Evolutionary conservation across 2,329 filamentous ascomycete genomes (phyloP).

Genomic region (Exophiala dermatitidis): DNA sequence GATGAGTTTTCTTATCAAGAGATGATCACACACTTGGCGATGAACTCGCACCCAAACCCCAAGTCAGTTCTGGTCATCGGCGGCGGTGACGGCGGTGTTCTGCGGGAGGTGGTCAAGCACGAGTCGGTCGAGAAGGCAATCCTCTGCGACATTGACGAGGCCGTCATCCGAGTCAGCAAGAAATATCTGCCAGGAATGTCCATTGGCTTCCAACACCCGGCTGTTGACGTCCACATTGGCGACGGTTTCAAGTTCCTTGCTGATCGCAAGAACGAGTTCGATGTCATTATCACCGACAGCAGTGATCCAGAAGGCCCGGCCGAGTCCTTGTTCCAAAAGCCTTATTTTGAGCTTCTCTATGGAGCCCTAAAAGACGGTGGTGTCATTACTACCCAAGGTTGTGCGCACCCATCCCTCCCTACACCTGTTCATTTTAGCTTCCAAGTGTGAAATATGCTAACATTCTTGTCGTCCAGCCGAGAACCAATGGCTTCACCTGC

Average conservation of each 20-base stretch:
- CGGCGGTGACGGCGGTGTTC: constrained; percentile 92
- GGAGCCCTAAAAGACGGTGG: constrained; percentile 88
- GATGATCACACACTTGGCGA: constrained; percentile 98
- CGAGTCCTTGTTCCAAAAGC: constrained; percentile 95
- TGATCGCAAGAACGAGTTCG: constrained; percentile 94
- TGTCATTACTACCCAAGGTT: constrained; percentile 99
- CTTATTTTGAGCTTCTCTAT: constrained; percentile 91
- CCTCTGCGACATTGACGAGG: constrained; percentile 98
- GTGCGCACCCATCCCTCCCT: constrained; percentile 67
- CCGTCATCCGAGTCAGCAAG: constrained; percentile 97
- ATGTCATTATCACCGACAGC: constrained; percentile 99
- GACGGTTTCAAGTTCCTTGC: constrained; percentile 98
- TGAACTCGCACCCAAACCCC: constrained; percentile 97
- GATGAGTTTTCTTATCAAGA: constrained; percentile 98
- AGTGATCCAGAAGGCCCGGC: constrained; percentile 95
- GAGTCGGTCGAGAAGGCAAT: constrained; percentile 91
- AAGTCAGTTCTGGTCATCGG: constrained; percentile 98
- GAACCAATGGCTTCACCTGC: constrained; percentile 98
- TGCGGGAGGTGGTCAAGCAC: constrained; percentile 99
- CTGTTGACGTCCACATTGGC: constrained; percentile 84
- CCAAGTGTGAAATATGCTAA: constrained; percentile 15
- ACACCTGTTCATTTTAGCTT: constrained; percentile 9
- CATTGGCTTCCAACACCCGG: constrained; percentile 86
- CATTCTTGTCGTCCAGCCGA: constrained; percentile 57
- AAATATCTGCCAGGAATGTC: constrained; percentile 94